These are phyloP conservation scores for Saturnispora gosingensis DNA, from an alignment of 805 yeast species.

Conservation along the genomic window DNA sequence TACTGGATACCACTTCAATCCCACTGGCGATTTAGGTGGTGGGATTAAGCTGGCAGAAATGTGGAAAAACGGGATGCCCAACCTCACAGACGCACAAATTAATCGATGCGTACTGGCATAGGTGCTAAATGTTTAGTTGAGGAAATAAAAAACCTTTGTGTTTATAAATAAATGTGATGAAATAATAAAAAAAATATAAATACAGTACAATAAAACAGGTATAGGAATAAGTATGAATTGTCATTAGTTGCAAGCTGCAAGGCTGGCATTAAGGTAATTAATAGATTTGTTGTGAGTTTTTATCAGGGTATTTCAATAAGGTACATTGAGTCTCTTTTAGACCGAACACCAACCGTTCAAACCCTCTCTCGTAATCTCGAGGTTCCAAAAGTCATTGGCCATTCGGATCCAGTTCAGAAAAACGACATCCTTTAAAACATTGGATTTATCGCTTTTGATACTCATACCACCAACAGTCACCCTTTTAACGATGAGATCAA, in stretches of 20 bases:
- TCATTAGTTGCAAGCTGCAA: background rate
- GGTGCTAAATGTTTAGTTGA: background rate
- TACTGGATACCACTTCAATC: too few relatives aligned
- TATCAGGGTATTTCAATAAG: background rate
- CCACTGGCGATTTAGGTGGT: too few relatives aligned
- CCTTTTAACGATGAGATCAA: constrained; percentile 6
- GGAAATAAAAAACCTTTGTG: background rate
- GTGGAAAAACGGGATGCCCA: too few relatives aligned
- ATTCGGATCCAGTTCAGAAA: constrained; percentile 20
- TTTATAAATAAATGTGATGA: background rate
- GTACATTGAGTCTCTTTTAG: background rate
- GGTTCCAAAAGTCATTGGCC: constrained; percentile 13
- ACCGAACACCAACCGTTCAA: constrained; percentile 21
- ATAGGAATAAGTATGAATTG: background rate
- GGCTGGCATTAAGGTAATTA: background rate
- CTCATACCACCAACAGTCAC: constrained; percentile 14
- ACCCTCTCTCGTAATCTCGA: constrained; percentile 17
- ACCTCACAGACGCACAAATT: too few relatives aligned
- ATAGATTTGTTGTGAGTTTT: background rate
- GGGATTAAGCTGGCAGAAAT: too few relatives aligned
- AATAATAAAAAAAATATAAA: background rate
- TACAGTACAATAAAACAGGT: background rate
- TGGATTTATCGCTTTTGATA: background rate
- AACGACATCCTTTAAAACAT: constrained; percentile 4
- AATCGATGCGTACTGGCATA: background rate